Evolutionary conservation across 441 rosid genomes (phyloP), one percentile per base, ranked within the genome.

Genomic region (Bocquillonia castaneifolia): DNA sequence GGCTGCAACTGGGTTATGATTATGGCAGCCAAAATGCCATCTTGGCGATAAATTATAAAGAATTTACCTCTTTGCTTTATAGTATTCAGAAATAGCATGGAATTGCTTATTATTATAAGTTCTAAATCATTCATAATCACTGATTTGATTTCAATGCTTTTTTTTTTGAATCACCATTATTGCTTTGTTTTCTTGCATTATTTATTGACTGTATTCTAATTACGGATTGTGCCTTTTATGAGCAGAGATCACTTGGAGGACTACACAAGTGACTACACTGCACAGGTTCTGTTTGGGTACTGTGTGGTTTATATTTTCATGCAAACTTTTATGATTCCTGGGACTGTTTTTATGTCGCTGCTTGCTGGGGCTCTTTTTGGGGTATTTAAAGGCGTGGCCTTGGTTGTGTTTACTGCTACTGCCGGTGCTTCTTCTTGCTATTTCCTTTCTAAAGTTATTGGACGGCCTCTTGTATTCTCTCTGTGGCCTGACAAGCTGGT

Each of bases 301-400:
- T 83, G 85, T 71, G 48, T 83, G 47, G 91, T 92, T 54, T 90
- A 88, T 57, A 81, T 92, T 28, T 90, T 86, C 81, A 90, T 92
- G 96, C 98, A 92, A 72, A 92, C 98, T 20, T 92, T 90, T 75
- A 90, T 92, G 96, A 88, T 92, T 40, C 98, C 95, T 0, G 93
- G 96, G 69, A 90, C 96, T 6, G 87, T 92, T 71, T 92, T 92
- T 74, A 90, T 92, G 93, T 87, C 96, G 10, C 79, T 92, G 72
- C 98, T 92, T 71, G 98, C 98, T 39, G 98, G 95, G 69, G 84
- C 96, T 31, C 86, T 92, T 59, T 92, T 92, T 71, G 98, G 98
- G 36, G 90, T 85, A 31, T 67, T 81, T 61, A 86, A 81, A 84
- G 95, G 96, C 20, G 87, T 92, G 72, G 90, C 85, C 56, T 81